phyloP scores from a whole-genome alignment of 2,329 filamentous ascomycete species.

The Cercospora sojina region DNA sequence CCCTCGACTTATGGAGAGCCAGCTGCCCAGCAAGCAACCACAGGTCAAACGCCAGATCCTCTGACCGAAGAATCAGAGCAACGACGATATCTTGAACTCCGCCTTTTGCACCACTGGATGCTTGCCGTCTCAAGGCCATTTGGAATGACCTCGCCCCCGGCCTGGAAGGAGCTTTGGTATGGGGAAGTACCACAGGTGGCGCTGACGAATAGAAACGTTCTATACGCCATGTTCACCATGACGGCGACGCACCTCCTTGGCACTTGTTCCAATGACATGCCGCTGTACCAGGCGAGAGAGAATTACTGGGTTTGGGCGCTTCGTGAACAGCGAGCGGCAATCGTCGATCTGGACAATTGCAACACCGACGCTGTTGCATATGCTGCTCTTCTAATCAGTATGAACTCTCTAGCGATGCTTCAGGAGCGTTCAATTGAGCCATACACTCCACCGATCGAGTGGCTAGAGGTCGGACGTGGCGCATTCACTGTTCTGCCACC shows the following conservation, averaged over 20 bases:
- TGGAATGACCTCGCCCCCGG: slow-evolving; percentile 28
- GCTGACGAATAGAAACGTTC: slow-evolving; percentile 27
- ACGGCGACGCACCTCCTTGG: slow-evolving; percentile 28
- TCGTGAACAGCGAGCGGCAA: slow-evolving; percentile 33
- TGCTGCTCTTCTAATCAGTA: slow-evolving; percentile 32
- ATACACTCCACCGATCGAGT: slow-evolving; percentile 37
- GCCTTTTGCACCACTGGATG: slow-evolving; percentile 31
- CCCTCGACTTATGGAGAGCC: slow-evolving; percentile 15
- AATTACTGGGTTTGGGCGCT: slow-evolving; percentile 33
- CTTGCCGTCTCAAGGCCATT: slow-evolving; percentile 27
- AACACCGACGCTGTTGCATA: slow-evolving; percentile 36
- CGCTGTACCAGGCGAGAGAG: slow-evolving; percentile 25
- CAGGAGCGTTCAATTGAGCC: slow-evolving; percentile 32
- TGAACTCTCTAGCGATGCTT: slow-evolving; percentile 34
- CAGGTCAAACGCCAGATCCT: slow-evolving; percentile 14
- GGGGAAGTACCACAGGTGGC: slow-evolving; percentile 30
- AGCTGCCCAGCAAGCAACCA: neutral
- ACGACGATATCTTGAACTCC: slow-evolving; percentile 27
- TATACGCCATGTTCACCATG: slow-evolving; percentile 30
- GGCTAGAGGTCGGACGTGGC: slow-evolving; percentile 36
- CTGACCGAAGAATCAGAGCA: slow-evolving; percentile 24
- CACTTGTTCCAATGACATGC: slow-evolving; percentile 20
- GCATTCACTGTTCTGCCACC: slow-evolving; percentile 31
- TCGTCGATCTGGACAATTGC: slow-evolving; percentile 27
- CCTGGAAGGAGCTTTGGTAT: slow-evolving; percentile 31